Evolutionary conservation across 106 monocot genomes (phyloP).

Genomic region (Apostasia shenzhenica): DNA sequence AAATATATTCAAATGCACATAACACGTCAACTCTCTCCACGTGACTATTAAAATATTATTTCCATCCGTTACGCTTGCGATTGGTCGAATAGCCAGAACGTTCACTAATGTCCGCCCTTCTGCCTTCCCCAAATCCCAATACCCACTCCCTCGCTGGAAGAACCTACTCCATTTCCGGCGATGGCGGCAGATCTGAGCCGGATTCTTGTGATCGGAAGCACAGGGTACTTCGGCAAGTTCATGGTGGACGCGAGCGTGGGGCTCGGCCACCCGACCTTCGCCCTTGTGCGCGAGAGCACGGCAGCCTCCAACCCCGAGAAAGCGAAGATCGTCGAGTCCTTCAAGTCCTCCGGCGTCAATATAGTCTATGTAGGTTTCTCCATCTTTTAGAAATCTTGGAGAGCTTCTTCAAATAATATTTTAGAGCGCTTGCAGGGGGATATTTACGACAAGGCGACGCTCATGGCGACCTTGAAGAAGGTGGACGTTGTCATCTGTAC

Average conservation of each 20-base stretch:
- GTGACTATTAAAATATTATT: too few relatives aligned
- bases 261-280: conserved; percentile 20
- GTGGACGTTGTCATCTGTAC: conserved; percentile 5
- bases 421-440: neutral
- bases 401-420: neutral
- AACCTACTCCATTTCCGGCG: too few relatives aligned
- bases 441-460: conserved; percentile 3
- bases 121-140: too few relatives aligned
- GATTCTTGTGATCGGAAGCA: conserved; percentile 22
- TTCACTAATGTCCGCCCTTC: too few relatives aligned
- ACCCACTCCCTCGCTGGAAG: too few relatives aligned
- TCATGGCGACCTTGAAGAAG: conserved; percentile 1
- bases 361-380: conserved; percentile 8
- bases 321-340: conserved; percentile 18
- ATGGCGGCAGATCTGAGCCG: conserved; percentile 5
- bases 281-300: conserved; percentile 9
- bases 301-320: conserved; percentile 4
- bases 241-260: conserved; percentile 18
- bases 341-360: conserved; percentile 17
- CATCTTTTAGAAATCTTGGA: neutral
- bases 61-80: too few relatives aligned
- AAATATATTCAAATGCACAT: too few relatives aligned
- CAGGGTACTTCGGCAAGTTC: conserved; percentile 27
- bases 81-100: too few relatives aligned
- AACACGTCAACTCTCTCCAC: too few relatives aligned